Percentiles rank a stretch among this genome's conserved stretches.
Conservation (phyloP, 352 stramenopile species). For the Phytophthora boehmeriae region DNA sequence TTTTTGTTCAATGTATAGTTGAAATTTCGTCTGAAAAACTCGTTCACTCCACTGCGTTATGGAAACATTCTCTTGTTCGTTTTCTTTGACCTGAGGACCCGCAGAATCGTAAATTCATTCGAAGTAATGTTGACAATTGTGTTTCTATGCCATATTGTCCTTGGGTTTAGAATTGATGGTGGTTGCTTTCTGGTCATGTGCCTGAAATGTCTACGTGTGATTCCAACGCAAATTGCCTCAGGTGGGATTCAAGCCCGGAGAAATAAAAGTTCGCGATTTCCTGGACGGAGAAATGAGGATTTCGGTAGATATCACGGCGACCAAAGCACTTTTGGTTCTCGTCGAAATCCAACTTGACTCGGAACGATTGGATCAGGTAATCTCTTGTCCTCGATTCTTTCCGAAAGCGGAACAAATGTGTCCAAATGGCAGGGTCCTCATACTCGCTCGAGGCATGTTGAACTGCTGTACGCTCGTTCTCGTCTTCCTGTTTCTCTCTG, state of each 20-base stretch:
- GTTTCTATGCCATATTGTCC: no score
- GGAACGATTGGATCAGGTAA: slow-evolving; percentile 51
- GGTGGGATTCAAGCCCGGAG: slow-evolving; percentile 27
- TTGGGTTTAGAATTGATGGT: no score
- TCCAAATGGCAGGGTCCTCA: slow-evolving; percentile 58
- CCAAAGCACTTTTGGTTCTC: slow-evolving; percentile 58
- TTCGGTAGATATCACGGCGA: slow-evolving; percentile 30
- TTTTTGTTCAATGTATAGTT: neutral
- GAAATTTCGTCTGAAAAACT: no score
- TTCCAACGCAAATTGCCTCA: slow-evolving; percentile 33
- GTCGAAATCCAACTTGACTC: slow-evolving; percentile 32
- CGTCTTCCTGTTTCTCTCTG: neutral
- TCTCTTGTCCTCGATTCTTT: slow-evolving; percentile 25
- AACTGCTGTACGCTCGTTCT: slow-evolving; percentile 10
- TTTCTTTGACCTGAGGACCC: no score
- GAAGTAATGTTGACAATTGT: no score
- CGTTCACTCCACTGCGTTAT: no score
- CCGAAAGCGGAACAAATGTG: slow-evolving; percentile 64
- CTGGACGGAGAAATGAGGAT: slow-evolving; percentile 42
- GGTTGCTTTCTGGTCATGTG: neutral
- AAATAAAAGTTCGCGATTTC: slow-evolving; percentile 28
- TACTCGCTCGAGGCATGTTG: neutral
- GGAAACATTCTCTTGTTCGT: no score
- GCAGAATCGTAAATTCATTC: no score
- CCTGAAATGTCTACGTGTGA: slow-evolving; percentile 4